Conservation (phyloP, 2,329 filamentous ascomycete species). For the Nemania sp. region DNA sequence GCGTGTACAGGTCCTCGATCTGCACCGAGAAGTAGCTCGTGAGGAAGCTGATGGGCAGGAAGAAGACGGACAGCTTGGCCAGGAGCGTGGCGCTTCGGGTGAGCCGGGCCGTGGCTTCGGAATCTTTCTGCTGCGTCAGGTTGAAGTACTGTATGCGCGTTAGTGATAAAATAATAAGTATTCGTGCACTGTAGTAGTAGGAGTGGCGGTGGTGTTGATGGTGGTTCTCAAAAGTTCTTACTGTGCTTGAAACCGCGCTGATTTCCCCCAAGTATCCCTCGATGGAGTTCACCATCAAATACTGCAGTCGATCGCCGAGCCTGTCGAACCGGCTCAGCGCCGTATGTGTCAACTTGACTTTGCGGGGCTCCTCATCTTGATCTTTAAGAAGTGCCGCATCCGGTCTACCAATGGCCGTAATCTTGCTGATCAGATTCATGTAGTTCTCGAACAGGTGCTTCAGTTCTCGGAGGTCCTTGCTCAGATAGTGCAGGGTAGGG, state of each 20-base stretch:
- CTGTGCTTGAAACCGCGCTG: slow-evolving; percentile 68
- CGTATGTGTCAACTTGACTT: slow-evolving; percentile 45
- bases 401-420: slow-evolving; percentile 49
- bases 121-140: slow-evolving; percentile 75
- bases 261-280: slow-evolving; percentile 70
- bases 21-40: slow-evolving; percentile 74
- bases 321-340: slow-evolving; percentile 62
- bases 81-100: slow-evolving; percentile 73
- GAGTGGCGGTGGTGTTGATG: neutral
- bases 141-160: slow-evolving; percentile 67
- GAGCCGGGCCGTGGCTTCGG: slow-evolving; percentile 69
- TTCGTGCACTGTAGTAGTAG: neutral
- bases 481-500: slow-evolving; percentile 59
- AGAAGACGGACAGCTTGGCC: slow-evolving; percentile 74
- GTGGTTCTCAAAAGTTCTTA: slow-evolving; percentile 43
- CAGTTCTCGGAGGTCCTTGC: slow-evolving; percentile 62
- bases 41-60: slow-evolving; percentile 75
- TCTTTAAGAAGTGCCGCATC: slow-evolving; percentile 17
- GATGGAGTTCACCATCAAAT: slow-evolving; percentile 65
- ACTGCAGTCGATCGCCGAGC: slow-evolving; percentile 59
- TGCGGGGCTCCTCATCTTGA: slow-evolving; percentile 16
- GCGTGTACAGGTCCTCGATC: slow-evolving; percentile 56
- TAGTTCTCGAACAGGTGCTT: slow-evolving; percentile 65
- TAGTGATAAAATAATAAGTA: neutral
- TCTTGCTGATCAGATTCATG: slow-evolving; percentile 60